Conservation (phyloP, 2,329 filamentous ascomycete species). For the Neofusicoccum parvum region DNA sequence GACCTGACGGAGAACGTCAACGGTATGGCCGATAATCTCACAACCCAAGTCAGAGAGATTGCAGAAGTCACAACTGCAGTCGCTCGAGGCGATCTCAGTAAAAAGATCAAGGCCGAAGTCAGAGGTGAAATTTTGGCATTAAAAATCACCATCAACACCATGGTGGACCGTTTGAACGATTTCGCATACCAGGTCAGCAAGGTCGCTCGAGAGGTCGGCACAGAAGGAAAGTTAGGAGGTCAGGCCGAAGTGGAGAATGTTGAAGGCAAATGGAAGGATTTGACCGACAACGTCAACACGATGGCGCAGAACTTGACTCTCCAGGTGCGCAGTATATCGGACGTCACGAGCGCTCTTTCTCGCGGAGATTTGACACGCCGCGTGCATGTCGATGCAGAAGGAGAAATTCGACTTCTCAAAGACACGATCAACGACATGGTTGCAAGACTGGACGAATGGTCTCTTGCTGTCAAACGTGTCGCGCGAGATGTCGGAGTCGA, state of each 20-base stretch:
- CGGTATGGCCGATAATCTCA: constrained; percentile 56
- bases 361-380: constrained; percentile 95
- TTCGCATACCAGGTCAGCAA: constrained; percentile 69
- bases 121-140: constrained; percentile 59
- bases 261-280: constrained; percentile 67
- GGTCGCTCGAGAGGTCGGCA: constrained; percentile 66
- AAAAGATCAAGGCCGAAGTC: constrained; percentile 56
- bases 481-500: constrained; percentile 96
- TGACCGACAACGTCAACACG: constrained; percentile 69
- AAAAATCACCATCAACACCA: constrained; percentile 82
- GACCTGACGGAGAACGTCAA: constrained; percentile 58
- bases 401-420: constrained; percentile 90
- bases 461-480: constrained; percentile 91
- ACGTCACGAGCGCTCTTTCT: constrained; percentile 91
- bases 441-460: constrained; percentile 90
- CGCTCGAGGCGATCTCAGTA: constrained; percentile 54
- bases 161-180: constrained; percentile 66
- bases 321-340: constrained; percentile 86
- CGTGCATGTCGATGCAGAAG: constrained; percentile 92
- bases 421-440: constrained; percentile 99
- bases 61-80: constrained; percentile 57
- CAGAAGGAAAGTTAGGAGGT: constrained; percentile 64
- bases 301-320: constrained; percentile 66
- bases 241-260: constrained; percentile 67
- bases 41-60: constrained; percentile 56